Base-by-base conservation (phyloP, 441 rosid species). In the Iberis amara region DNA sequence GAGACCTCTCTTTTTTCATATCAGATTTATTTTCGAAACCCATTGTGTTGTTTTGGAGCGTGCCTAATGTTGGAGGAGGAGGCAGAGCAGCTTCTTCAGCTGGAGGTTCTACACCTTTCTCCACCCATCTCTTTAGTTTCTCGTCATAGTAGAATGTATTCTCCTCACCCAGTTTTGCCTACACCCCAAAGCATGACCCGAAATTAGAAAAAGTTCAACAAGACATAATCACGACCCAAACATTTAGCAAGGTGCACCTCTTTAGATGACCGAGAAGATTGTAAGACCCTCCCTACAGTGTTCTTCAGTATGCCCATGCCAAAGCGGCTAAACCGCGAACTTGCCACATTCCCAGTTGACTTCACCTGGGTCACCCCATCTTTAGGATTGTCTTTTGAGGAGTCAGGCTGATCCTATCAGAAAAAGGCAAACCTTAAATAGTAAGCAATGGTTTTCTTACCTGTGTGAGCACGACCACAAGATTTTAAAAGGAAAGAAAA, bases 121-220 rank as follows among this genome's bases (percentile, higher is more conserved):
- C 99, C 38, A 89, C 92, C 99, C 99, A 84, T 78, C 96, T 82
- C 81, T 89, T 92, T 28, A 92, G 92, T 65, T 92, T 89, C 65
- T 86, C 99, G 28, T 92, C 97, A 49, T 86, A 92, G 54, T 84
- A 84, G 66, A 92, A 92, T 67, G 78, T 82, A 69, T 89, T 92
- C 63, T 62, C 79, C 47, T 82, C 96, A 10, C 99, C 99, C 72
- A 92, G 48, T 68, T 89, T 92, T 36, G 99, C 99, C 99, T 92
- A 72, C 64, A 73, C 21, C 52, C 52, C 52, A 49, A 42, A 48
- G 51, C 42, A 43, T 35, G 57, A 68, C 31, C 49, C 11, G 30
- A 52, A 24, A 36, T 64, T 47, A 57, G 39, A 61, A 64, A 9
- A 55, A 55, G 21, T 53, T 37, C 15, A 38, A 11, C 15, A 30